Conservation (phyloP, 805 yeast species). For the Saccharomycopsis fodiens region DNA sequence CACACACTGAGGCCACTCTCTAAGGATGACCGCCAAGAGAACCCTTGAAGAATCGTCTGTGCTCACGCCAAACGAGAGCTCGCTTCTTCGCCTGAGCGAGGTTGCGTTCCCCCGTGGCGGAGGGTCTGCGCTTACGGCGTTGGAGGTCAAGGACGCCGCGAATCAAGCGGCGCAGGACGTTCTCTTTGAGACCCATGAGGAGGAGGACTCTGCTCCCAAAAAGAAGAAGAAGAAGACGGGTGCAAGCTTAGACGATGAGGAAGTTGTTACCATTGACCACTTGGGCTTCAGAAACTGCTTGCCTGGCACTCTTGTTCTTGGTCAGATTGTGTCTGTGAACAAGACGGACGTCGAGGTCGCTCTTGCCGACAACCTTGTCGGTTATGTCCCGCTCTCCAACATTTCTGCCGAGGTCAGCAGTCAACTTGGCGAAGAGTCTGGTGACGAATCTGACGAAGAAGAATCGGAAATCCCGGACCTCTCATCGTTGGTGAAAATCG, state of each 20-base stretch:
- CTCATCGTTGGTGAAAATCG: constrained; percentile 47
- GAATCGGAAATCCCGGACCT: constrained; percentile 50
- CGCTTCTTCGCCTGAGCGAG: constrained; percentile 30
- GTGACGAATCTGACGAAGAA: constrained; percentile 32
- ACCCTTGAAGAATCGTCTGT: constrained; percentile 24
- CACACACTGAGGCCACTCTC: background rate
- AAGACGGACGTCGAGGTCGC: constrained; percentile 60
- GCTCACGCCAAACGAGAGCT: no score
- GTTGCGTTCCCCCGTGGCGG: constrained; percentile 93
- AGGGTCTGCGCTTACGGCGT: constrained; percentile 71
- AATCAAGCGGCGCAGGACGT: constrained; percentile 90
- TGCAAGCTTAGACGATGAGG: constrained; percentile 25
- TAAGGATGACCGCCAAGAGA: background rate
- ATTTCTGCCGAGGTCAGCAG: constrained; percentile 57
- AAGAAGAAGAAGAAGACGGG: constrained; percentile 31
- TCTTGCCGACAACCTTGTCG: constrained; percentile 73
- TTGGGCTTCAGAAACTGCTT: constrained; percentile 53
- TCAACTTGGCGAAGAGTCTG: constrained; percentile 43
- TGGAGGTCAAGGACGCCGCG: constrained; percentile 87
- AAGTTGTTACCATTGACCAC: constrained; percentile 45
- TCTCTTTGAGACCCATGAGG: constrained; percentile 42
- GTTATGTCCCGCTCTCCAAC: constrained; percentile 68
- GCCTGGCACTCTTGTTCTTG: constrained; percentile 70
- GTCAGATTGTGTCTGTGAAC: constrained; percentile 59
- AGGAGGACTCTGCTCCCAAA: constrained; percentile 23